Percentiles rank a stretch among this genome's conserved stretches.
Conservation (phyloP, 208 protist genomes). For the Trypanosoma platydactyli region DNA sequence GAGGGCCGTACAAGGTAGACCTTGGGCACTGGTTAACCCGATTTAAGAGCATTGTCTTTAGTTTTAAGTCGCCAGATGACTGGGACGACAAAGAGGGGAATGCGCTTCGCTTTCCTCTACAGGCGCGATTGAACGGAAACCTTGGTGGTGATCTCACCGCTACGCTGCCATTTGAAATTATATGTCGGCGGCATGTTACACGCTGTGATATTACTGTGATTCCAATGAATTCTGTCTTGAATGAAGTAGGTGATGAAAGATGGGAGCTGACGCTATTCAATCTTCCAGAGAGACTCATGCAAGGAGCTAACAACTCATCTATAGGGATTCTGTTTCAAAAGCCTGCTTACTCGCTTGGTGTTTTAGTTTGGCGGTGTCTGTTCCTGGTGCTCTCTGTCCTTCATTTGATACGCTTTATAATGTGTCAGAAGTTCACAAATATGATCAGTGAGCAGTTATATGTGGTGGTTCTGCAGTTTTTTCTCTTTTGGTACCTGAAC, state of each 20-base stretch:
- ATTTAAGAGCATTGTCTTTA: constrained; percentile 45
- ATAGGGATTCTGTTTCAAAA: constrained; percentile 67
- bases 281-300: constrained; percentile 12
- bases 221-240: constrained; percentile 13
- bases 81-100: neutral
- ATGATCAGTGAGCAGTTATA: constrained; percentile 76
- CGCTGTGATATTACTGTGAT: constrained; percentile 22
- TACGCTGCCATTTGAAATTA: constrained; percentile 11
- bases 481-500: constrained; percentile 77
- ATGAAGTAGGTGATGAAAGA: neutral
- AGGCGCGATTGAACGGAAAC: constrained; percentile 5
- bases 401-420: constrained; percentile 68
- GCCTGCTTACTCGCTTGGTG: constrained; percentile 51
- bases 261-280: constrained; percentile 10
- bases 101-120: neutral
- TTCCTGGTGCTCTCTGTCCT: constrained; percentile 62
- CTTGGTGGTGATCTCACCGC: neutral
- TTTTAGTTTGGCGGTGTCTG: constrained; percentile 65
- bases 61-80: constrained; percentile 26
- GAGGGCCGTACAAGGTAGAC: constrained; percentile 16
- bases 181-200: neutral
- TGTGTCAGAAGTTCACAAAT: constrained; percentile 61
- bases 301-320: constrained; percentile 24
- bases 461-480: constrained; percentile 64
- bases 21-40: constrained; percentile 35